Base-by-base conservation (phyloP, 2,329 filamentous ascomycete genomes). In the Sporothrix dimorphospora region DNA sequence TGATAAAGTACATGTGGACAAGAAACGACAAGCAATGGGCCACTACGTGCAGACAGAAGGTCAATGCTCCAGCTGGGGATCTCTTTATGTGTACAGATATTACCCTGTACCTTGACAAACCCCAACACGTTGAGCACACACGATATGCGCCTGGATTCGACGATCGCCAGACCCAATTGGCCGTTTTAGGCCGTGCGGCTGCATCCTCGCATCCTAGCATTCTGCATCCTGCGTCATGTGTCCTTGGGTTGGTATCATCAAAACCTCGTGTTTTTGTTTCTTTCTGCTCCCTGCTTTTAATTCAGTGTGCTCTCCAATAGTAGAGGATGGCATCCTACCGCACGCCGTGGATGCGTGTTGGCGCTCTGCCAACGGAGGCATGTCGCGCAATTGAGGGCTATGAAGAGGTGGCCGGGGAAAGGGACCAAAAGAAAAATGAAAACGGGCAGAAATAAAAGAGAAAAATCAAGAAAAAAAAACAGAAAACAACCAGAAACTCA, bases 151-250 rank as follows among this genome's bases (percentile, higher is more conserved):
- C 12, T 65, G 59, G 59, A 65, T 65, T 65, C 38, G 21, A 21
- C n/a, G 59, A 65, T 65, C 59, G 5, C 38, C 21, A 45, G 59
- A 27, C 59, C 38, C 38, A 65, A 47, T 47, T 65, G 40, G 59
- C 59, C 40, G 59, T 65, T 65, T 21, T 65, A n/a, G 59, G 40
- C 40, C 38, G 21, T 65, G 59, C 38, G 40, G 38, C 59, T 65
- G 59, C 59, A 65, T 65, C 40, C 30, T 38, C 42, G 42, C 42
- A 12, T 45, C 42, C 42, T 45, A 16, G 42, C 42, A 14, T 45
- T 12, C 42, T 45, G 42, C 42, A 45, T 65, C 59, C 59, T 45
- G 59, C 40, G 59, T 65, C 40, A 45, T 65, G 38, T 45, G 59
- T 45, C 19, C 12, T 65, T 27, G 38, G 4, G n/a, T 65, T 7